Evolutionary conservation across 1,284 basidiomycete genomes (phyloP).

Genomic region (Ganoderma leucocontextum): DNA sequence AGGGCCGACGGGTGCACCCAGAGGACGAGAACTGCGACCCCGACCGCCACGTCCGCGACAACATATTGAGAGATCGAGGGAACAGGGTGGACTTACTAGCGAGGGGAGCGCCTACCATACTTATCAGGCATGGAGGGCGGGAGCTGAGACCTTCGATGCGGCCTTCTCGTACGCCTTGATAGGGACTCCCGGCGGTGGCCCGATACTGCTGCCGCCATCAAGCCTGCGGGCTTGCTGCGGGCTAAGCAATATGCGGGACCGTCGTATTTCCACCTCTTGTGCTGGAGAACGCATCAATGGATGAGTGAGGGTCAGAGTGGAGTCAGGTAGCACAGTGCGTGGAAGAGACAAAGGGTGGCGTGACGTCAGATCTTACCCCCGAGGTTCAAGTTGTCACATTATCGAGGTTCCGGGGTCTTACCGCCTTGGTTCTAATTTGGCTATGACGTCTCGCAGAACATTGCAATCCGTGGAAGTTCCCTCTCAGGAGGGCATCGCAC

Average conservation of each 20-base stretch:
- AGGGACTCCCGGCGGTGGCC: neutral
- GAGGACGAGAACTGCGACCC: neutral
- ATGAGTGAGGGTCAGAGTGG: neutral
- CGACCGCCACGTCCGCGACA: neutral
- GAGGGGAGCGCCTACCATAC: neutral
- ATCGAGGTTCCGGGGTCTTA: constrained; percentile 11
- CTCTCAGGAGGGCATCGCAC: neutral
- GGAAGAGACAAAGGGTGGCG: neutral
- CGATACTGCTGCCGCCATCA: neutral
- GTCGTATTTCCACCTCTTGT: neutral
- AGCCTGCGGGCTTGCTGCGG: no score
- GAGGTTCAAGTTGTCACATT: constrained; percentile 1
- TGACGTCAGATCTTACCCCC: constrained; percentile 10
- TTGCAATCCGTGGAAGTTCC: neutral
- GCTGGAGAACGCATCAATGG: neutral
- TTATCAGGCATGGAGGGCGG: neutral
- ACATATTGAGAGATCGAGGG: neutral
- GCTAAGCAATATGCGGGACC: no score
- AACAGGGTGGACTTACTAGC: neutral
- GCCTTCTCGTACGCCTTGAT: neutral
- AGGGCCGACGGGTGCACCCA: neutral
- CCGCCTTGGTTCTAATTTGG: neutral
- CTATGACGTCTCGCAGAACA: neutral
- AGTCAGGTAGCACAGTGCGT: neutral
- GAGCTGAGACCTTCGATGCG: neutral